Evolutionary conservation across 1,284 basidiomycete genomes (phyloP).

Genomic region (Puccinia horiana): DNA sequence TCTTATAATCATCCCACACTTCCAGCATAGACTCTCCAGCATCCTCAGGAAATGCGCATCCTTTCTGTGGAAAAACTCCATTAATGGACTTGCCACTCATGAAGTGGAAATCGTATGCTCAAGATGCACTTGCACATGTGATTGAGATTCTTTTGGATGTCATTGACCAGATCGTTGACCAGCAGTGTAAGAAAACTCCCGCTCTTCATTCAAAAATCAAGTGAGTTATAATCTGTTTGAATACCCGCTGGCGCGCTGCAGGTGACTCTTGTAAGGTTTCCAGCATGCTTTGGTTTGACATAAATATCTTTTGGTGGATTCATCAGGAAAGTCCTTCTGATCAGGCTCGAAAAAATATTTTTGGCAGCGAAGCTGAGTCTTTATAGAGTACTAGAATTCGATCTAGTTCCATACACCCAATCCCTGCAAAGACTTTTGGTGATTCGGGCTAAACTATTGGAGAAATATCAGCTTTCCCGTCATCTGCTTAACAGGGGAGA

Average conservation of each 20-base stretch:
- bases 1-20: background rate
- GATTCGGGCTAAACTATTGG: background rate
- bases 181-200: background rate
- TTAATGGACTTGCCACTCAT: constrained; percentile 4
- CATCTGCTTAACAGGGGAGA: background rate
- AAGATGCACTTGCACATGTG: background rate
- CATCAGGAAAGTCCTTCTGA: background rate
- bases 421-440: background rate
- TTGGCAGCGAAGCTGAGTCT: background rate
- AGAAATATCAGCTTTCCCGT: background rate
- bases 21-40: background rate
- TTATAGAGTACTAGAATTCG: background rate
- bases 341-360: background rate
- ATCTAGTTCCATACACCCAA: constrained; percentile 12
- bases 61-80: constrained; percentile 19
- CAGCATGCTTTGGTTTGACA: background rate
- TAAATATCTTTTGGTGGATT: background rate
- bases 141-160: background rate
- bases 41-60: background rate
- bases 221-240: background rate
- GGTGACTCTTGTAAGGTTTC: too few species aligned
- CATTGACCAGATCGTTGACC: background rate
- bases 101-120: constrained; percentile 13
- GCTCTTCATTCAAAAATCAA: background rate
- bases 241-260: background rate